A percentile compares a stretch with the other conserved stretches of the same genome.
These are phyloP conservation scores for Penicillium fimorum DNA, from an alignment of 495 filamentous ascomycete genomes.

Conservation along the genomic window DNA sequence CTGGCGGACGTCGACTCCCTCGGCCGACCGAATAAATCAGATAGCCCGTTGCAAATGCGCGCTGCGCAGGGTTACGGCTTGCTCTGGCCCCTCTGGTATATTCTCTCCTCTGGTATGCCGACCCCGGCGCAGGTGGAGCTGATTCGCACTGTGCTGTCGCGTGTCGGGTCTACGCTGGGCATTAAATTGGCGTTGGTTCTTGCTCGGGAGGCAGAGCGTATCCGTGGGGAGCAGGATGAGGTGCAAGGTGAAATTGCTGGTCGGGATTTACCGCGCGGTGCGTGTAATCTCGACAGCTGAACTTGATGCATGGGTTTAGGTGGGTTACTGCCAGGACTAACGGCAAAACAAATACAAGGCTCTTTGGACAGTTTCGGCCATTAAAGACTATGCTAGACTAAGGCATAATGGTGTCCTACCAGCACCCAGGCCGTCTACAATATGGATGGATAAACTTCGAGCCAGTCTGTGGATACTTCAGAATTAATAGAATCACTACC, in stretches of 20 bases:
- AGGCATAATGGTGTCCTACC: no score
- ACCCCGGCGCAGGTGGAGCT: conserved; percentile 32
- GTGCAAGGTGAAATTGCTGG: neutral
- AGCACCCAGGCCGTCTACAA: no score
- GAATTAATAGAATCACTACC: no score
- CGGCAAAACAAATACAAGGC: no score
- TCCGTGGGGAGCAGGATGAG: conserved; percentile 1
- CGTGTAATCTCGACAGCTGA: neutral
- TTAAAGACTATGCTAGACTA: no score
- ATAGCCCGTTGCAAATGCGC: conserved; percentile 24
- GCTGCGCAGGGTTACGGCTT: conserved; percentile 38
- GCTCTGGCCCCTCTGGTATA: conserved; percentile 47
- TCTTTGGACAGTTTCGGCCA: no score
- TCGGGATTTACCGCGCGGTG: neutral
- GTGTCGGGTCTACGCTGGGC: conserved; percentile 35
- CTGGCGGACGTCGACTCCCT: conserved; percentile 40
- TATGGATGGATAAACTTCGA: no score
- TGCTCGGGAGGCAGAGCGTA: conserved; percentile 28
- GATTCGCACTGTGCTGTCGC: conserved; percentile 29
- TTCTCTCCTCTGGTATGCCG: conserved; percentile 37
- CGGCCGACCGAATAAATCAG: conserved; percentile 27
- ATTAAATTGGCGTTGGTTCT: conserved; percentile 41
- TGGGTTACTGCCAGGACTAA: no score
- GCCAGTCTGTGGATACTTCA: no score
- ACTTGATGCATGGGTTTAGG: neutral